Evolutionary conservation across 2,329 filamentous ascomycete genomes (phyloP), one percentile per base, ranked within the genome.

Genomic region (Xylaria sp.): DNA sequence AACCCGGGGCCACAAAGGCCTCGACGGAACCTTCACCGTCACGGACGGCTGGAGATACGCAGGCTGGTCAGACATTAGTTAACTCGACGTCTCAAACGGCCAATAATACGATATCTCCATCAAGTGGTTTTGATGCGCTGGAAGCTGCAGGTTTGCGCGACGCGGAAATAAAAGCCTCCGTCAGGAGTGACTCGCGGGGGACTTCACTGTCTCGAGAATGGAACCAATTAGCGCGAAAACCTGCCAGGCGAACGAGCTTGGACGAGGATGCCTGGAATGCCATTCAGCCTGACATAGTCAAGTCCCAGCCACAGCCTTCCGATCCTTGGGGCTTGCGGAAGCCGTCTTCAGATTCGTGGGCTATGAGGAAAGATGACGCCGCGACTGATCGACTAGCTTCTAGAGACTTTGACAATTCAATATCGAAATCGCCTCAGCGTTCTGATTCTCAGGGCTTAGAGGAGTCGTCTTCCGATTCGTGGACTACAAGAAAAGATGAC

Each of bases 151-250:
- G 43, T 12, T n/a, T n/a, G 15, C 45, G n/a, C 8, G 38, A 61
- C 37, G 46, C 28, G 14, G 35, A 42, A 8, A 45, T 43, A 14
- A 57, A 47, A 9, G 8, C 4, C n/a, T 3, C n/a, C 5, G 8
- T 3, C 23, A 50, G 33, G 15, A 45, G 31, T 1, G 23, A 4
- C 8, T 17, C 21, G 19, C 40, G 14, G 4, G 19, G 5, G 23
- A 11, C 33, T 14, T 45, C 23, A 7, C 9, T 15, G 19, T 37
- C 59, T 51, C 38, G 55, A 58, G 60, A 67, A 67, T 63, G 67
- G 68, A 40, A 50, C 35, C 57, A 54, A 49, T 40, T 67, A 23
- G 38, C 53, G 31, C 52, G 65, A 37, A 67, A 50, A 49, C 11
- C 55, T 1, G 11, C 23, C 6, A 8, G n/a, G 23, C 49, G 23